Evolutionary conservation across 345 rosid genomes (phyloP).

Genomic region (Litchi chinensis): DNA sequence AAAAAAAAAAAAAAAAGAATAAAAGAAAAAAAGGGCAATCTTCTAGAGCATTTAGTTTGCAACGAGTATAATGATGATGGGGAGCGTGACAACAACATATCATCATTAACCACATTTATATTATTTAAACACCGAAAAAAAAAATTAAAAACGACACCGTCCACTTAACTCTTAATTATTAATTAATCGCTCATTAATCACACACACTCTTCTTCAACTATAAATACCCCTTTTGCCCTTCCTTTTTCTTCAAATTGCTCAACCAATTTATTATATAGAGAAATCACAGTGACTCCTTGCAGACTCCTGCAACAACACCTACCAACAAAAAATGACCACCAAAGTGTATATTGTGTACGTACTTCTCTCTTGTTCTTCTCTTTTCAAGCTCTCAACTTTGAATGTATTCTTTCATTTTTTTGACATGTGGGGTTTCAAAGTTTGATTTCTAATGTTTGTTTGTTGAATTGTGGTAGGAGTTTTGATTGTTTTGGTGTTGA

Average conservation of each 20-base stretch:
- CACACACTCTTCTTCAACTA: constrained; percentile 30
- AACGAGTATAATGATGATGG: constrained; percentile 43
- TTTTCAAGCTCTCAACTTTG: not conserved
- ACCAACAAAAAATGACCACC: constrained; percentile 47
- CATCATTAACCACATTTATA: constrained; percentile 47
- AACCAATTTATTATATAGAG: not conserved
- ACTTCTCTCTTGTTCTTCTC: not conserved
- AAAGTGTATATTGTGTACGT: constrained; percentile 83
- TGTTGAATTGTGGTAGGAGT: not conserved
- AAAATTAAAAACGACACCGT: constrained; percentile 31
- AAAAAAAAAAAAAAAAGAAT: too few species aligned
- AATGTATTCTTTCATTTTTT: not conserved
- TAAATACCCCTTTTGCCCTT: constrained; percentile 36
- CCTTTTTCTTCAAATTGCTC: constrained; percentile 26
- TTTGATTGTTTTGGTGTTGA: not conserved
- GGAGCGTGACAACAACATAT: constrained; percentile 60
- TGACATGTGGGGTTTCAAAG: not conserved
- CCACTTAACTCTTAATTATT: not conserved
- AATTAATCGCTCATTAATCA: not conserved
- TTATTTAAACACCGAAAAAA: constrained; percentile 3
- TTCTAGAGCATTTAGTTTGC: constrained; percentile 35
- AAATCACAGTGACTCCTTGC: not conserved
- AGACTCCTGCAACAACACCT: not conserved
- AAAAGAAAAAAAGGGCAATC: not conserved
- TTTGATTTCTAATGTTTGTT: not conserved